Evolutionary conservation across 208 protist species (phyloP).

Genomic region (Trypanosomatidae sp.): DNA sequence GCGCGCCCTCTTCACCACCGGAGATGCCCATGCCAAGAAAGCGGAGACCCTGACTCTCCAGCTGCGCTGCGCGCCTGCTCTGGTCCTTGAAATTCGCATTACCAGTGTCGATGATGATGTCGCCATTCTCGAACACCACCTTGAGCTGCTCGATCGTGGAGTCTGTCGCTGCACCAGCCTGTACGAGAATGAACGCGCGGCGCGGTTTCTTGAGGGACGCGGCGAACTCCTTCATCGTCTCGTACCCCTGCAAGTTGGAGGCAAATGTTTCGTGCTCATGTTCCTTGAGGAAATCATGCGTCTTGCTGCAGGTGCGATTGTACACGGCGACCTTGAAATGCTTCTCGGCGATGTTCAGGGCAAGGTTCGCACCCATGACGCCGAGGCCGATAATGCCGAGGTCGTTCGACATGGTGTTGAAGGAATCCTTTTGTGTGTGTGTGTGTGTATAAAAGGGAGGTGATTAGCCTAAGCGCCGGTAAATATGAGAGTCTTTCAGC

Average conservation of each 20-base stretch:
- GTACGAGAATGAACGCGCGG: slow-evolving; percentile 96
- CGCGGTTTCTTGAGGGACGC: slow-evolving; percentile 90
- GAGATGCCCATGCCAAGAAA: slow-evolving; percentile 98
- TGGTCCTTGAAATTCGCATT: slow-evolving; percentile 97
- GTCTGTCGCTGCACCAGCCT: slow-evolving; percentile 96
- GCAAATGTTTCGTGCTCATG: slow-evolving; percentile 47
- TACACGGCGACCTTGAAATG: slow-evolving; percentile 94
- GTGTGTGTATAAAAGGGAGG: slow-evolving; percentile 3
- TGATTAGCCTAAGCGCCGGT: not conserved
- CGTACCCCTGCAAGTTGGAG: slow-evolving; percentile 69
- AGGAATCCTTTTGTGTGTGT: slow-evolving; percentile 4
- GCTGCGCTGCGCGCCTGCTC: slow-evolving; percentile 79
- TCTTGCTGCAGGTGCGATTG: slow-evolving; percentile 92
- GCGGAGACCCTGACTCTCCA: slow-evolving; percentile 86
- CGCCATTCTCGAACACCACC: slow-evolving; percentile 75
- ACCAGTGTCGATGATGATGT: slow-evolving; percentile 97
- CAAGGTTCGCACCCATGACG: slow-evolving; percentile 99
- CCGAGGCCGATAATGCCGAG: slow-evolving; percentile 97
- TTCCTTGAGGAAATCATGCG: slow-evolving; percentile 86
- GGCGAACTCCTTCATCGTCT: slow-evolving; percentile 78
- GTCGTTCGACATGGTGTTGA: slow-evolving; percentile 78
- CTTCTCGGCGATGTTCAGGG: slow-evolving; percentile 97
- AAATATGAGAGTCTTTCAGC: not conserved
- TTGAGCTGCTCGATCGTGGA: slow-evolving; percentile 93
- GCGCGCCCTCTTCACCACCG: slow-evolving; percentile 98